Evolutionary conservation across 2,329 filamentous ascomycete genomes (phyloP), one percentile per base, ranked within the genome.

Genomic region (Xylaria sp.): DNA sequence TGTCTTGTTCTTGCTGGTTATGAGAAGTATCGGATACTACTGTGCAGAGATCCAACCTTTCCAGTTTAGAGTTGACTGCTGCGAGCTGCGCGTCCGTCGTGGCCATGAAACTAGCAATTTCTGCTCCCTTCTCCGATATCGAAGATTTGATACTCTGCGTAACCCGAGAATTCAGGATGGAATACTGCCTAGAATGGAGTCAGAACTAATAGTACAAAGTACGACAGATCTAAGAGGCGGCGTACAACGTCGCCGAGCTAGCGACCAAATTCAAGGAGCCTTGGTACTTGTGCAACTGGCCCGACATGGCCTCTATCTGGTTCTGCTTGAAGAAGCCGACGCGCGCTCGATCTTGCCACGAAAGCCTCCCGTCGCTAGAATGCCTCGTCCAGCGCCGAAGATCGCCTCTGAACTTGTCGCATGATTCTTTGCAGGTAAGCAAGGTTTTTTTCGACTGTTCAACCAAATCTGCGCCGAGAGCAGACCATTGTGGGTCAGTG

Each of bases 351-450:
- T 56, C 53, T 13, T 10, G 53, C 41, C 29, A 47, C 19, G 31
- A 37, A 15, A 56, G 43, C n/a, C 38, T 47, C 17, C 53, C 53
- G 21, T 40, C 15, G 15, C 43, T 40, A 9, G 53, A 57, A 13
- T 57, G 44, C 25, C 33, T 48, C 19, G 44, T 57, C 44, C 44
- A 57, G n/a, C 17, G 10, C 15, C 25, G 35, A 43, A 57, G 35
- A 33, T 57, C 44, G 35, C 33, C 33, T 4, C 23, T 27, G 44
- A 57, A 57, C 31, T 49, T 57, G 9, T 51, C n/a, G 25, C 54
- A 57, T 21, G 35, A 57, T 27, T 57, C 17, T 4, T 17, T 23
- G 25, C 54, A 57, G 27, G 44, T 25, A 11, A 11, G 23, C 17
- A 49, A 10, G 46, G 37, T 57, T 33, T 8, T 38, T 21, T 57